Conservation (phyloP, 306 rosid genomes). For the Phaseolus lunatus region DNA sequence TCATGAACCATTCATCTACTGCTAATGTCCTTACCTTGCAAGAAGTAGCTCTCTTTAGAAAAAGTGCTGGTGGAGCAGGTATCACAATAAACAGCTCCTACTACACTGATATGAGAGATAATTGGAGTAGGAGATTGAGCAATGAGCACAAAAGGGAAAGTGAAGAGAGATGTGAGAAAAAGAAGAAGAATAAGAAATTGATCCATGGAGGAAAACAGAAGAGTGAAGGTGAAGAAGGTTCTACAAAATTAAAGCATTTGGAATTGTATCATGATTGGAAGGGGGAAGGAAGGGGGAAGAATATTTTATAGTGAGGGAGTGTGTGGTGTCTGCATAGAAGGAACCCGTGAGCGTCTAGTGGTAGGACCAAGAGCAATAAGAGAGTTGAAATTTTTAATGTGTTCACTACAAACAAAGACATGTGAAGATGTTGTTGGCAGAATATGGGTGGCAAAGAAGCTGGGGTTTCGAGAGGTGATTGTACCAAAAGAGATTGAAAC, state of each 20-base stretch:
- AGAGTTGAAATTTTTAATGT: conserved; percentile 51
- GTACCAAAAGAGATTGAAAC: not conserved
- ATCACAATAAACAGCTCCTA: conserved; percentile 79
- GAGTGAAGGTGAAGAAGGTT: conserved; percentile 43
- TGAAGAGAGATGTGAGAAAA: conserved; percentile 41
- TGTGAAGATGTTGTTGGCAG: conserved; percentile 65
- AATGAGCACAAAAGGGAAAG: conserved; percentile 37
- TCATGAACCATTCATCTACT: not conserved
- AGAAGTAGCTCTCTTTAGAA: conserved; percentile 72
- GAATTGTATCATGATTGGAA: not conserved
- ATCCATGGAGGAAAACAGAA: conserved; percentile 55
- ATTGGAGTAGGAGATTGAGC: conserved; percentile 43
- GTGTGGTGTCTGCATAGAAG: conserved; percentile 42
- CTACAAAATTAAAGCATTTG: conserved; percentile 18
- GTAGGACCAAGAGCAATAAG: conserved; percentile 64
- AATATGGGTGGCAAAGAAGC: conserved; percentile 5
- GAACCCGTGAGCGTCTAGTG: conserved; percentile 76
- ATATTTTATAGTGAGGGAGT: conserved; percentile 20
- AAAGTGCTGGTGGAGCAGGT: conserved; percentile 64
- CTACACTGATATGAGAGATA: conserved; percentile 62
- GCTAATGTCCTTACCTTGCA: conserved; percentile 59
- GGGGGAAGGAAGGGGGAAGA: conserved; percentile 25
- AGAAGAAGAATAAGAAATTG: conserved; percentile 48
- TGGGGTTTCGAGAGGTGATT: not conserved
- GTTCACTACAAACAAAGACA: conserved; percentile 78